Conservation (phyloP, 345 rosid species). For the Eucalyptus regnans region DNA sequence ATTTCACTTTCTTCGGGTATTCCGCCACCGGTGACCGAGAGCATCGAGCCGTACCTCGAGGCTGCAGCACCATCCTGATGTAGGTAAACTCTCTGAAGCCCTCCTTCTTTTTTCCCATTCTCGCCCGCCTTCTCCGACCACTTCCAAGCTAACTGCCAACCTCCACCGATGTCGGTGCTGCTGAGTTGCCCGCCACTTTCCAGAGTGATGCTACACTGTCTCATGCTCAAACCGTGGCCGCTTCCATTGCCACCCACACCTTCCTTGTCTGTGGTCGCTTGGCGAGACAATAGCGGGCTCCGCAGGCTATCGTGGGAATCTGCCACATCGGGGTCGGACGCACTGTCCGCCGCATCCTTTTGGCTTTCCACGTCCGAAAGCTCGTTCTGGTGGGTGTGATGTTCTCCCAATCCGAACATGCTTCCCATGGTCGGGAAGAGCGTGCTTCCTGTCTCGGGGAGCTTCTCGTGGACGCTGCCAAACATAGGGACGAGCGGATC, state of each 20-base stretch:
- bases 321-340: neutral
- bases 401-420: constrained; percentile 7
- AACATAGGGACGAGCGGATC: constrained; percentile 34
- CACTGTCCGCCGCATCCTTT: neutral
- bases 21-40: constrained; percentile 1
- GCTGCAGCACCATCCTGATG: constrained; percentile 9
- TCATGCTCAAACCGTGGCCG: neutral
- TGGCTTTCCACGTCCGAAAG: constrained; percentile 14
- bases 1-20: neutral
- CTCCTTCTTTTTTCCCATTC: constrained; percentile 16
- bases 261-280: neutral
- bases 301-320: constrained; percentile 9
- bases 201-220: constrained; percentile 2
- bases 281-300: constrained; percentile 17
- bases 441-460: constrained; percentile 13
- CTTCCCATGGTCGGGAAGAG: constrained; percentile 15
- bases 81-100: constrained; percentile 19
- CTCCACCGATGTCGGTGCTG: constrained; percentile 23
- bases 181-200: constrained; percentile 1
- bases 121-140: constrained; percentile 6
- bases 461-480: constrained; percentile 29
- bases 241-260: neutral
- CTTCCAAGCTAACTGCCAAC: constrained; percentile 35
- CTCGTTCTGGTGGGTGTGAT: constrained; percentile 1
- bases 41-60: constrained; percentile 10